Evolutionary conservation across 441 rosid genomes (phyloP), one percentile per base, ranked within the genome.

Genomic region (Adansonia madagascariensis): DNA sequence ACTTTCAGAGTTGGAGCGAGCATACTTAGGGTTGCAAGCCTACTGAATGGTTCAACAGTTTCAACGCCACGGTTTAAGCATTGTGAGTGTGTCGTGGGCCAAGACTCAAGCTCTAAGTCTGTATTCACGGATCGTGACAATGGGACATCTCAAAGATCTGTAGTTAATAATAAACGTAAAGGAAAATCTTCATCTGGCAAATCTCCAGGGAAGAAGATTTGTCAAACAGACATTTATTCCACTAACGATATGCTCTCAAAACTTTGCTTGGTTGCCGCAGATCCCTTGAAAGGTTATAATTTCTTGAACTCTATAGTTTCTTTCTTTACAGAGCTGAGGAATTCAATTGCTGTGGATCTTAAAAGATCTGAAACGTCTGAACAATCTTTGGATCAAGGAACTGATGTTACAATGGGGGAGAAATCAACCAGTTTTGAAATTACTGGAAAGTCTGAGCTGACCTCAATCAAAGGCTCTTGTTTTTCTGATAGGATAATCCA

Each of bases 1-100:
- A 80, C 81, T 77, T 88, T 82, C 1, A 88, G 90, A 22, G 87
- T 90, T 73, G 94, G 93, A 79, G 89, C 85, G 74, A 87, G 91
- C 83, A 88, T 89, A 68, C 80, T 83, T 69, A 85, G 85, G 88
- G 94, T 84, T 49, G 91, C 92, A 50, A 87, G 84, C 18, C 67
- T 22, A 62, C 46, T 62, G 20, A 62, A 62, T 35, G 20, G 67
- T 35, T 62, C 67, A 62, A 62, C 9, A 35, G 31, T 62, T 62
- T 62, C 67, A 6, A 12, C 46, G 8, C 46, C 67, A 2, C n/a
- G 35, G 1, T 24, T 24, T 22, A 62, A 62, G 67, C 67, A 62
- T 62, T 62, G 41, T 7, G 67, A 35, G 2, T 10, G 44, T 31
- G 39, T 31, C 39, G 39, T 31, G 39, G 39, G 39, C 39, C 39